These are phyloP conservation scores for Epichloe coenophiala DNA, from an alignment of 2,329 filamentous ascomycete genomes.

Conservation along the genomic window DNA sequence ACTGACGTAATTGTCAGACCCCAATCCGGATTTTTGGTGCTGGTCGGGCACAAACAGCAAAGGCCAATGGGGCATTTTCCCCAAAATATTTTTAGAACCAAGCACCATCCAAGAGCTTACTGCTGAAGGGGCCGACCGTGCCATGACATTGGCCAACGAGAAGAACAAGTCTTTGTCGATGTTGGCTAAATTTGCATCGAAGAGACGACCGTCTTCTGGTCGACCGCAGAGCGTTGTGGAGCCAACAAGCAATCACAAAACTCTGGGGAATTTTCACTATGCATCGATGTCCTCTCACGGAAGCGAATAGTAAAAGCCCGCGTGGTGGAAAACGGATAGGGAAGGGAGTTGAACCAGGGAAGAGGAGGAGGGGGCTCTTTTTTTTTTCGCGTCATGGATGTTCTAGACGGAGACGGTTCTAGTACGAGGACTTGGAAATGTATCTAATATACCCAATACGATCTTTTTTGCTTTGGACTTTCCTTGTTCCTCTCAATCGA, in stretches of 20 bases:
- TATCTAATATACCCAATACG: neutral
- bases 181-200: slow-evolving; percentile 20
- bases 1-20: slow-evolving; percentile 18
- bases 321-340: neutral
- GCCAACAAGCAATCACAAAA: slow-evolving; percentile 19
- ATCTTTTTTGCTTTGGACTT: neutral
- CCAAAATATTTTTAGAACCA: slow-evolving; percentile 33
- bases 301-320: neutral
- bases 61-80: slow-evolving; percentile 40
- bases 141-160: slow-evolving; percentile 20
- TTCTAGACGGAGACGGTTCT: neutral
- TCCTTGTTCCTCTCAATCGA: neutral
- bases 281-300: neutral
- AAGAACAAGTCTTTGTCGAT: slow-evolving; percentile 20
- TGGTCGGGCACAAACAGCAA: slow-evolving; percentile 40
- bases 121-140: slow-evolving; percentile 15
- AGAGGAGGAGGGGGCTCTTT: neutral
- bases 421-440: neutral
- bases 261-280: slow-evolving; percentile 2
- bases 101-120: slow-evolving; percentile 27
- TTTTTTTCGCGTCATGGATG: neutral
- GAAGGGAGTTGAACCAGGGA: neutral
- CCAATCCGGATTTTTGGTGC: slow-evolving; percentile 38
- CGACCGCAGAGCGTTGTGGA: slow-evolving; percentile 21
- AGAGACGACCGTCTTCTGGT: slow-evolving; percentile 15